Base-by-base conservation (phyloP, 345 rosid species). In the Dovyalis caffra region DNA sequence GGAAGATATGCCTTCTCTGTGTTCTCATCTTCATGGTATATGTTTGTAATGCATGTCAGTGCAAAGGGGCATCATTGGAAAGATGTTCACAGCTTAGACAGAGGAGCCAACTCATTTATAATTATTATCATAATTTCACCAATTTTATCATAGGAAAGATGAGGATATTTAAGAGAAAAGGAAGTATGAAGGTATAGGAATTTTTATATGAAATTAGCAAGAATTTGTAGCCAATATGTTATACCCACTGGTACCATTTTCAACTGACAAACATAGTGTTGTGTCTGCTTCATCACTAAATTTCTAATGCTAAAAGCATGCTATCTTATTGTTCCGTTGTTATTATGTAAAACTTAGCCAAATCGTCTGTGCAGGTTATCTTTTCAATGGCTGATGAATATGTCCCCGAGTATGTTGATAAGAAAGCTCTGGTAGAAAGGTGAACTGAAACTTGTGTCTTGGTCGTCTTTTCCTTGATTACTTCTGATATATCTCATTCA, bases 361-460 rank as follows among this genome's bases (percentile, higher is more conserved):
- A 47, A 49, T 64, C 74, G 38, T 18, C 53, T 20, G 15, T 70
- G 73, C 87, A 95, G 99, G 96, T 95, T 80, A 88, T 95, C 75
- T 95, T 83, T 85, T 95, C 97, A 70, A 87, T 90, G 98, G 98
- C 75, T 28, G 99, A 95, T 79, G 96, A 92, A 83, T 88, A 88
- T 78, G 96, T 93, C 21, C 96, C 97, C 0, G 96, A 87, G 10
- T 89, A 91, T 73, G 98, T 93, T 8, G 96, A 95, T 77, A 95
- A 90, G 87, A 91, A 84, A 77, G 89, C 97, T 70, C 78, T 95
- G 83, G 92, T 93, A 37, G 91, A 88, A 76, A 95, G 98, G 98
- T 94, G 77, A 73, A 43, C 31, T n/a, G 10, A 64, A 47, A 33
- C 63, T 70, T 21, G 63, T 31, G 3, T 10, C 10, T 29, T 33